A percentile compares a stretch with the other conserved stretches of the same genome.
phyloP scores from a whole-genome alignment of 331 rosid genomes.

The Quercus phellos region DNA sequence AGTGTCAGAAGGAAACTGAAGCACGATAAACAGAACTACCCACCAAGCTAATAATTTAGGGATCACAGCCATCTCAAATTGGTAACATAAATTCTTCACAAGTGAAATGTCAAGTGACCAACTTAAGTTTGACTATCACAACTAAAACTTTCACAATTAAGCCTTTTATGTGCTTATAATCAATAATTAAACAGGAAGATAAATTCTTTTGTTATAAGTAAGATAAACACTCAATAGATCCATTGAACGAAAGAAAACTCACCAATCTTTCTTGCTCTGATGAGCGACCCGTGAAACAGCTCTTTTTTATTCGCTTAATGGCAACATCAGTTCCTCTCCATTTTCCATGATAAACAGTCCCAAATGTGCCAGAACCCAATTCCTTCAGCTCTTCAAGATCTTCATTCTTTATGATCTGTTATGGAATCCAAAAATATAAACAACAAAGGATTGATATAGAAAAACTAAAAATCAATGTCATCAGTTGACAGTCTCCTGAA shows the following conservation, averaged over 20 bases:
- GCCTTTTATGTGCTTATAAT: neutral
- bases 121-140: neutral
- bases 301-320: slow-evolving; percentile 80
- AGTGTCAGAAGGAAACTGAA: neutral
- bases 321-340: slow-evolving; percentile 97
- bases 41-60: neutral
- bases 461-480: neutral
- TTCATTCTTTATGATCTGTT: slow-evolving; percentile 70
- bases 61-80: neutral
- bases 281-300: slow-evolving; percentile 72
- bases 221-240: neutral
- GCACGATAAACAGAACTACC: neutral
- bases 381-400: slow-evolving; percentile 91
- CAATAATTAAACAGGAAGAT: neutral
- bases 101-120: neutral
- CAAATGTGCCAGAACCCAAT: slow-evolving; percentile 90
- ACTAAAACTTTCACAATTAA: neutral
- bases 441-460: neutral
- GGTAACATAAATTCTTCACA: neutral
- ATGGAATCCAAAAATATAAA: slow-evolving; percentile 1
- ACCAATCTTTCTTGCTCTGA: slow-evolving; percentile 62
- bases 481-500: neutral
- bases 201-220: neutral
- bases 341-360: slow-evolving; percentile 93
- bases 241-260: neutral